Conservation (phyloP, 2,329 filamentous ascomycete genomes). For the Zasmidium citrigriseum region DNA sequence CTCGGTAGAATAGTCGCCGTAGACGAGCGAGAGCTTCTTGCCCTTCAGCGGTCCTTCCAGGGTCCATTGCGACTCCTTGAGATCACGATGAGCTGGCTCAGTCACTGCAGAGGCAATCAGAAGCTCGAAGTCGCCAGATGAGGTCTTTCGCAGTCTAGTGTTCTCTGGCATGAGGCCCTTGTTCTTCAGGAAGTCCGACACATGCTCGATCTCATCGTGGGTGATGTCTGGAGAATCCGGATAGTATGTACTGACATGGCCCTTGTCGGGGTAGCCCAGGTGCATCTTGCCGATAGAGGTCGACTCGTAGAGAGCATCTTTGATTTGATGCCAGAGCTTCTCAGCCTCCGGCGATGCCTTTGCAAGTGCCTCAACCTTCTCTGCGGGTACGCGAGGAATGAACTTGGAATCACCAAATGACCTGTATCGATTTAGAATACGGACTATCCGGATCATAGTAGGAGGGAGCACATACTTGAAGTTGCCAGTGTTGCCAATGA, state of each 20-base stretch:
- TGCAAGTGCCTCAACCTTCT: constrained; percentile 48
- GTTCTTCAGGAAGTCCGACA: constrained; percentile 50
- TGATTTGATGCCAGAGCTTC: constrained; percentile 45
- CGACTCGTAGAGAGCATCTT: constrained; percentile 48
- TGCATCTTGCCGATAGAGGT: constrained; percentile 45
- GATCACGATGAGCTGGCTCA: constrained; percentile 43
- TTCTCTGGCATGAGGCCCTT: constrained; percentile 53
- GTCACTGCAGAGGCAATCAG: constrained; percentile 50
- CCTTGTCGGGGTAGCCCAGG: constrained; percentile 51
- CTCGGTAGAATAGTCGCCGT: constrained; percentile 49
- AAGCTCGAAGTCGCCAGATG: constrained; percentile 46
- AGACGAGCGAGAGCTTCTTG: constrained; percentile 48
- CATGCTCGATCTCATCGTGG: constrained; percentile 47
- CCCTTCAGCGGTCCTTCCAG: constrained; percentile 44
- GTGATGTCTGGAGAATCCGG: constrained; percentile 51
- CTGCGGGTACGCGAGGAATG: constrained; percentile 48
- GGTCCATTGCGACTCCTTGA: constrained; percentile 48
- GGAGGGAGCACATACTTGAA: constrained; percentile 44
- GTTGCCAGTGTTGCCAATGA: constrained; percentile 57
- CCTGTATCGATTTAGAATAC: constrained; percentile 6
- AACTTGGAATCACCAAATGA: constrained; percentile 48
- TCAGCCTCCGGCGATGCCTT: constrained; percentile 41
- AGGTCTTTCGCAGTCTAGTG: constrained; percentile 49
- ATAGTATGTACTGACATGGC: constrained; percentile 54
- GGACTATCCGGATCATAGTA: not conserved